Conservation (phyloP, 805 yeast genomes). For the Schwanniomyces pseudopolymorphus region DNA sequence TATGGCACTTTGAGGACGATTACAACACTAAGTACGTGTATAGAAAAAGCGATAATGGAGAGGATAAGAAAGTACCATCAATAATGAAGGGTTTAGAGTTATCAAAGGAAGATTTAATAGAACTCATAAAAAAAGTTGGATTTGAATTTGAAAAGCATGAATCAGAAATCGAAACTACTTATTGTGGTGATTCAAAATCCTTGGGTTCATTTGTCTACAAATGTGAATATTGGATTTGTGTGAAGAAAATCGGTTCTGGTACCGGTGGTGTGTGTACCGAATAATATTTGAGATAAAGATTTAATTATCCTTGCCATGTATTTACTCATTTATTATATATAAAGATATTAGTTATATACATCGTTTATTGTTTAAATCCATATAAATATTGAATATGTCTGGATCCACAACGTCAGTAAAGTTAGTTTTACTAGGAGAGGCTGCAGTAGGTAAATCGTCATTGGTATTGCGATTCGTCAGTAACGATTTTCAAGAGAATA, state of each 20-base stretch:
- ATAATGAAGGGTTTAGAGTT: constrained; percentile 60
- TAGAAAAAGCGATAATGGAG: constrained; percentile 18
- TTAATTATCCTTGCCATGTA: background rate
- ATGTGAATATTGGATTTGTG: constrained; percentile 71
- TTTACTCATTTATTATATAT: background rate
- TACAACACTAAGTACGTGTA: constrained; percentile 22
- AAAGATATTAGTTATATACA: background rate
- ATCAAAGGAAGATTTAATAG: constrained; percentile 52
- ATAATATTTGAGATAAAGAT: background rate
- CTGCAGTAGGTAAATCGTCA: constrained; percentile 96
- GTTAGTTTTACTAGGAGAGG: constrained; percentile 91
- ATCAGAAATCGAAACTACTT: constrained; percentile 46
- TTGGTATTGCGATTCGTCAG: constrained; percentile 89
- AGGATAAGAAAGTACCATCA: constrained; percentile 23
- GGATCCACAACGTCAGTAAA: constrained; percentile 70
- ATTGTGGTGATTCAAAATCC: constrained; percentile 50
- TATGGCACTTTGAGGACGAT: constrained; percentile 71
- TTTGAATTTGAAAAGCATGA: constrained; percentile 49
- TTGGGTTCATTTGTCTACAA: constrained; percentile 57
- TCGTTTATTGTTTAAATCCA: background rate
- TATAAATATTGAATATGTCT: constrained; percentile 21
- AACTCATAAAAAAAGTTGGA: constrained; percentile 47
- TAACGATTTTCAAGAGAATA: constrained; percentile 94
- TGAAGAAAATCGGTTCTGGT: constrained; percentile 15
- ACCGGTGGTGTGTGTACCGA: background rate